Evolutionary conservation across 805 yeast species (phyloP).

Genomic region (Zygotorulaspora chibaensis): DNA sequence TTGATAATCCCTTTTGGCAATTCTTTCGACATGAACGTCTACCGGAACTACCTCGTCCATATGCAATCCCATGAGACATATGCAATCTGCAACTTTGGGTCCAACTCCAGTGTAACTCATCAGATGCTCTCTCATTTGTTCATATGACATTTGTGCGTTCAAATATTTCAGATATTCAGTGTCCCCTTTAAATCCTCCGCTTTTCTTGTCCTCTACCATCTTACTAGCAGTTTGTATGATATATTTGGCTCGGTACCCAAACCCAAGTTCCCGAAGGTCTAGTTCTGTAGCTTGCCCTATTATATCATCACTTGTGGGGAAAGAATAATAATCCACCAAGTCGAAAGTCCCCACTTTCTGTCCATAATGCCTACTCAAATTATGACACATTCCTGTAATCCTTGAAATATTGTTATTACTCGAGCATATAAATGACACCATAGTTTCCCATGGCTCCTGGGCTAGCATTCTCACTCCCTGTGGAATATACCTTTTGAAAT

Average conservation of each 20-base stretch:
- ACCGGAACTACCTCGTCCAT: conserved; percentile 86
- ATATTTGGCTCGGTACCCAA: conserved; percentile 91
- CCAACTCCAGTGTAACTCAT: conserved; percentile 83
- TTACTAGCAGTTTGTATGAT: conserved; percentile 70
- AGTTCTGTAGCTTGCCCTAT: conserved; percentile 41
- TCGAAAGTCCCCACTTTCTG: conserved; percentile 48
- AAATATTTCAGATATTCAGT: conserved; percentile 38
- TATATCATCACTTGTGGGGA: conserved; percentile 64
- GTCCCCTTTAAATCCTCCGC: conserved; percentile 19
- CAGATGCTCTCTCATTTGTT: conserved; percentile 38
- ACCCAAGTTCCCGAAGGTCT: conserved; percentile 44
- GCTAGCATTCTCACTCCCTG: conserved; percentile 78
- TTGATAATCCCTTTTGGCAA: conserved; percentile 78
- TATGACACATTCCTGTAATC: conserved; percentile 88
- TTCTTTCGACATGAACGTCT: conserved; percentile 91
- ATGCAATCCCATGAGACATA: conserved; percentile 64
- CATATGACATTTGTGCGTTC: conserved; percentile 40
- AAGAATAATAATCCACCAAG: conserved; percentile 58
- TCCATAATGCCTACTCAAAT: conserved; percentile 69
- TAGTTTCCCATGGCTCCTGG: conserved; percentile 97
- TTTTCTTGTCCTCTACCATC: conserved; percentile 38
- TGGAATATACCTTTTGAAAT: conserved; percentile 39
- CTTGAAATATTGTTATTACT: conserved; percentile 94
- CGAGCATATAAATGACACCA: conserved; percentile 86
- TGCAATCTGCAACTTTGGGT: conserved; percentile 97